Evolutionary conservation across 345 rosid genomes (phyloP), one percentile per base, ranked within the genome.

Genomic region (Diplotaxis tenuifolia): DNA sequence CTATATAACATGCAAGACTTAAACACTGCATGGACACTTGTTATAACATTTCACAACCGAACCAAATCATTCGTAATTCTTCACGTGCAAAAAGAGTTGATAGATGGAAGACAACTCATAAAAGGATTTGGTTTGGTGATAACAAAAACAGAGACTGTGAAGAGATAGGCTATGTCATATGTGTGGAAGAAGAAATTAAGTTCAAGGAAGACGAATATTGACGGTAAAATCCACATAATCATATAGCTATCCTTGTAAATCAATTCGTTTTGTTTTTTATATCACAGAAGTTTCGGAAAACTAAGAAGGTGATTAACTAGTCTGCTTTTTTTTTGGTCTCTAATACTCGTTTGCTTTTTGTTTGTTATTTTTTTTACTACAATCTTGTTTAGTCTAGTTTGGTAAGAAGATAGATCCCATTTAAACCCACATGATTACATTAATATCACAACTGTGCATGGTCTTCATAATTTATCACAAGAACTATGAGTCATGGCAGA

Each of bases 361-460:
- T 62, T 50, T 8, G 22, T 15, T 21, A 15, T 15, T 19, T 27
- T 25, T 68, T n/a, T n/a, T n/a, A 1, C 47, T 27, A 20, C 9
- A 60, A n/a, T 38, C 47, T 4, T 60, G 49, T 0, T 60, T 23
- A 55, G 16, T 59, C 31, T 34, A 28, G 3, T 25, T 36, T 67
- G 54, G 68, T 60, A 34, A 34, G 62, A 60, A 60, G 67, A 22
- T 14, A 20, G 42, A 20, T 27, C 28, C 32, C 53, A 47, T 62
- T 36, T 50, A 2, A 34, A 12, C 61, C 18, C 52, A 47, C 55
- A 50, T 34, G 68, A 23, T 5, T 50, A 74, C 22, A 60, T 1
- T 60, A 50, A 50, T 50, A 34, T 52, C 73, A 68, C 52, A 61
- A 27, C 20, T 67, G 5, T 60, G 63, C 69, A 75, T 60, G 18